phyloP scores from a whole-genome alignment of 192 early-diverging fungal genomes.

The Backusella circina region DNA sequence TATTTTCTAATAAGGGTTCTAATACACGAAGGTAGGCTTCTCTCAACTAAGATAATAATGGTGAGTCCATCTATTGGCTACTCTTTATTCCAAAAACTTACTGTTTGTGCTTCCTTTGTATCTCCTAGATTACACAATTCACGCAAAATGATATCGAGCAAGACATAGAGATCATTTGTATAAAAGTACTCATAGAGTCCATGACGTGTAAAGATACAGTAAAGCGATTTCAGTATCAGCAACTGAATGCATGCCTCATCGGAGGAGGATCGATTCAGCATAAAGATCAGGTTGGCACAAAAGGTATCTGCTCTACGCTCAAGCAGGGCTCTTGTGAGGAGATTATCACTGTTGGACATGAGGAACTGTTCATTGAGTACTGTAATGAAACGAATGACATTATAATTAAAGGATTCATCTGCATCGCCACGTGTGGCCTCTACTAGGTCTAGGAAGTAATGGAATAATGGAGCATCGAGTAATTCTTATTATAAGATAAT shows the following conservation, averaged over 20 bases:
- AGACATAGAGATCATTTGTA: slow-evolving; percentile 86
- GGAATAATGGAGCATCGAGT: slow-evolving; percentile 42
- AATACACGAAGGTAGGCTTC: slow-evolving; percentile 70
- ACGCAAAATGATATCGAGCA: slow-evolving; percentile 84
- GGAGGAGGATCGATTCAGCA: slow-evolving; percentile 81
- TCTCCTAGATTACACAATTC: slow-evolving; percentile 69
- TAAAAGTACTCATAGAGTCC: slow-evolving; percentile 74
- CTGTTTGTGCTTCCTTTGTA: slow-evolving; percentile 20
- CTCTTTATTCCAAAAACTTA: too few species aligned
- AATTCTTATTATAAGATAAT: slow-evolving; percentile 34
- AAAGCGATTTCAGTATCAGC: slow-evolving; percentile 68
- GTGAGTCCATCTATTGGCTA: too few species aligned
- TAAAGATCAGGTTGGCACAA: slow-evolving; percentile 87
- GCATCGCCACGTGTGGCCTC: slow-evolving; percentile 52
- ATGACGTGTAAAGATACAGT: slow-evolving; percentile 62
- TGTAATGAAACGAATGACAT: slow-evolving; percentile 50
- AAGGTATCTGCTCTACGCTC: slow-evolving; percentile 72
- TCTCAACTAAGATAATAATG: slow-evolving; percentile 52
- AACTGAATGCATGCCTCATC: slow-evolving; percentile 51
- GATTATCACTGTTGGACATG: slow-evolving; percentile 46
- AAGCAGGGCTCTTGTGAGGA: slow-evolving; percentile 43
- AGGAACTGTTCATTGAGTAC: slow-evolving; percentile 71
- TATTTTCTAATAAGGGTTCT: slow-evolving; percentile 63
- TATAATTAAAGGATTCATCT: slow-evolving; percentile 54
- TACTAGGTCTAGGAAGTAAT: slow-evolving; percentile 54